Base-by-base conservation (phyloP, 2,329 filamentous ascomycete species). In the Chaetomium sp. region DNA sequence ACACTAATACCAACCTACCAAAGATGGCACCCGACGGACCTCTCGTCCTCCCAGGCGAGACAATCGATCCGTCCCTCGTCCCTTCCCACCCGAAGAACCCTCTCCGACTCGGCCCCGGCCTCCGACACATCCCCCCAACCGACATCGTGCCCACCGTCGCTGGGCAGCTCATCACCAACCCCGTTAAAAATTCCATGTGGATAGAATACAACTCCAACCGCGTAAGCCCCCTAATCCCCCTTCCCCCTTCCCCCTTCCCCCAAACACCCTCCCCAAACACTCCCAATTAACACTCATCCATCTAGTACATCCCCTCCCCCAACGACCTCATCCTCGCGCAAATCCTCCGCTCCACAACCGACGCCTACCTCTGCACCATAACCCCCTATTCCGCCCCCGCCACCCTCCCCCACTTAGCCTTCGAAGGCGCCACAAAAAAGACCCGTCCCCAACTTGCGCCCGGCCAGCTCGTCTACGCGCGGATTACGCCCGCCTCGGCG, bases 381-480 rank as follows among this genome's bases (percentile, higher is more conserved):
- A 87, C 89, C 34, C 78, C 84, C 53, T 80, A 84, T 67, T 80
- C 80, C 4, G 73, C 80, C 56, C 71, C 71, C 49, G 90, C 88
- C 1, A 76, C 88, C 14, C 83, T 97, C 1, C 90, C 89, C 0
- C 88, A 95, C 62, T 79, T 97, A 19, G 84, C 91, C n/a, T 99
- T 99, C 70, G 92, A 97, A 72, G 85, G 85, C 60, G 94, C 91
- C 14, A 90, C 87, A 45, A 94, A 91, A 71, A 97, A 97, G 74
- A 96, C 89, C 2, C 81, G 91, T 1, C 94, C 94, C 0, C 79
- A 89, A 61, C 80, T 97, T 44, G 76, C 79, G 34, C 67, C 82
- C 11, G 90, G 90, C 40, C 84, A 89, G 52, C 75, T 96, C 34
- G 89, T 97, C 38, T 97, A 97, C 73, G 92, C 91, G 40, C 87